These are phyloP conservation scores for Prototheca cutis DNA, from an alignment of 163 green algal species.

Conservation along the genomic window DNA sequence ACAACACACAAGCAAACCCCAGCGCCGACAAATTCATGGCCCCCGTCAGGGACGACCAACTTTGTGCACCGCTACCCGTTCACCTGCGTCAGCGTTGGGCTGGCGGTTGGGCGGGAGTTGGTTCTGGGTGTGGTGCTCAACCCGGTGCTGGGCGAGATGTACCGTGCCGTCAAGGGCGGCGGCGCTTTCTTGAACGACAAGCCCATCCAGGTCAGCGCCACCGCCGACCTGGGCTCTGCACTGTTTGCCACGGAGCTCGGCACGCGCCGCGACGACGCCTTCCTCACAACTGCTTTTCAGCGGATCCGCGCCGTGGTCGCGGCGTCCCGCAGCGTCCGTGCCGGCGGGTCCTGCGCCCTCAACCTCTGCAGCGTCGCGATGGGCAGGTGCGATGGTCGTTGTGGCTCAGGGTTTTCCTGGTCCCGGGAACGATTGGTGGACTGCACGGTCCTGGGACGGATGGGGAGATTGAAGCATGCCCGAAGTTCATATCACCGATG, in stretches of 20 bases:
- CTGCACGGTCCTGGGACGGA: too few species aligned
- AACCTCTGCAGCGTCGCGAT: constrained; percentile 75
- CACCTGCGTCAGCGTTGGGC: constrained; percentile 82
- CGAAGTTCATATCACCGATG: too few species aligned
- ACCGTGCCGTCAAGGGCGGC: constrained; percentile 48
- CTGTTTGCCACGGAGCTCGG: constrained; percentile 89
- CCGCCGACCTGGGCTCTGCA: constrained; percentile 43
- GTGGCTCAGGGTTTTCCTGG: too few species aligned
- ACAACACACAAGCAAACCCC: too few species aligned
- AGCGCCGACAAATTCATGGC: background rate
- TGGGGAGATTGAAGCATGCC: too few species aligned
- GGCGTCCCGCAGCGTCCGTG: constrained; percentile 54
- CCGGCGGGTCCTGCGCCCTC: constrained; percentile 82
- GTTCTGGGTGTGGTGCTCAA: constrained; percentile 88
- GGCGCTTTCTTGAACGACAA: constrained; percentile 68
- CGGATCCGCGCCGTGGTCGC: constrained; percentile 37
- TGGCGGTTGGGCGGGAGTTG: constrained; percentile 55
- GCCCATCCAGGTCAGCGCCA: constrained; percentile 41
- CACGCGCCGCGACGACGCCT: constrained; percentile 50
- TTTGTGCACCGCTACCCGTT: constrained; percentile 92
- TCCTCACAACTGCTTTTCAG: constrained; percentile 59
- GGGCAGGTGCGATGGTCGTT: constrained; percentile 44
- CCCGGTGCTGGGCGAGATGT: constrained; percentile 81
- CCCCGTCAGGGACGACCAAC: constrained; percentile 94
- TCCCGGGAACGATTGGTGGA: too few species aligned